These are phyloP conservation scores for Bauhinia variegata DNA, from an alignment of 306 rosid genomes.

Conservation along the genomic window DNA sequence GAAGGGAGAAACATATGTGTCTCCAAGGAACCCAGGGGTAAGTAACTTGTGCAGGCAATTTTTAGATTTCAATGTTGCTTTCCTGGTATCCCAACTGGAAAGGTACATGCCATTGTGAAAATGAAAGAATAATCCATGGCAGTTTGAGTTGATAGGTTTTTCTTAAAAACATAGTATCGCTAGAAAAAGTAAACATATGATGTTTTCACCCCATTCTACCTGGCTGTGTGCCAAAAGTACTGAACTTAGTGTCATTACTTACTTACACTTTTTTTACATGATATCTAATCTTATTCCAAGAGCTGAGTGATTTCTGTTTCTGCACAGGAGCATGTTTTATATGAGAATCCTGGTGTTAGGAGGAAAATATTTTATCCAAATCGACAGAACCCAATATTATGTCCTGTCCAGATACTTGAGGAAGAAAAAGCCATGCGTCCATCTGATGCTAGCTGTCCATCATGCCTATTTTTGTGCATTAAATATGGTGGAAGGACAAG, in stretches of 20 bases:
- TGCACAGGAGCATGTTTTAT: conserved; percentile 73
- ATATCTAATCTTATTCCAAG: neutral
- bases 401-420: conserved; percentile 78
- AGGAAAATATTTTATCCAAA: conserved; percentile 75
- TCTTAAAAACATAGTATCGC: neutral
- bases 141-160: too few species aligned
- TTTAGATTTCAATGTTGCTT: conserved; percentile 2
- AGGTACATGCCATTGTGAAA: neutral
- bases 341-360: conserved; percentile 73
- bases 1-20: conserved; percentile 70
- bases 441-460: conserved; percentile 72
- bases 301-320: neutral
- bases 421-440: conserved; percentile 91
- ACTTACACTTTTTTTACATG: neutral
- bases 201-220: neutral
- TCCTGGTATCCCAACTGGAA: neutral
- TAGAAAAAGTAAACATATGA: neutral
- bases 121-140: neutral
- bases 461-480: conserved; percentile 85
- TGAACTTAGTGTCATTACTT: neutral
- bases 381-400: conserved; percentile 54
- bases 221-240: neutral
- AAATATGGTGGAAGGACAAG: conserved; percentile 97
- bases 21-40: conserved; percentile 77
- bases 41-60: conserved; percentile 31